A percentile compares a stretch with the other conserved stretches of the same genome.
Evolutionary conservation across 192 early-diverging fungal species (phyloP).

Genomic region (Coemansia asiatica): DNA sequence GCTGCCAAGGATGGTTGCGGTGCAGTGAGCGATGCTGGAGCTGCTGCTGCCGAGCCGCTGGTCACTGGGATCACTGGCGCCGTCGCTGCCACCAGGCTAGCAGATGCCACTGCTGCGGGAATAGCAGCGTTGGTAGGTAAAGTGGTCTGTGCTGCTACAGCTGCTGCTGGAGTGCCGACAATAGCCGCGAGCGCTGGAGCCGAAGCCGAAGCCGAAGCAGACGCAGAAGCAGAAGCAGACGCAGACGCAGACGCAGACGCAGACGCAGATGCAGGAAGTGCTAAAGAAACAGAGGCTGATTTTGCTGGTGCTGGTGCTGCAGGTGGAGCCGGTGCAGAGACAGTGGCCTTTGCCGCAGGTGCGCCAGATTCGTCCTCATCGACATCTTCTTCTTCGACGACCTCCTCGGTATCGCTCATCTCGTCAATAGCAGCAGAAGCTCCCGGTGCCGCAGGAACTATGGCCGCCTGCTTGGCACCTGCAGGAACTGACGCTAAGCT

Average conservation of each 20-base stretch:
- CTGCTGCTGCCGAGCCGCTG: background rate
- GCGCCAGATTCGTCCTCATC: constrained; percentile 13
- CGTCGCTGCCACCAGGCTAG: background rate
- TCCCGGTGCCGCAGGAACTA: background rate
- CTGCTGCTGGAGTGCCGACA: background rate
- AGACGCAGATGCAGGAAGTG: background rate
- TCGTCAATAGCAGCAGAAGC: background rate
- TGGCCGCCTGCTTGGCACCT: background rate
- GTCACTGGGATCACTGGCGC: background rate
- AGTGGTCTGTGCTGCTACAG: background rate
- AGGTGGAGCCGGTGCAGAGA: background rate
- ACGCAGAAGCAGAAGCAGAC: background rate
- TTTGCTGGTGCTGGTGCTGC: constrained; percentile 2
- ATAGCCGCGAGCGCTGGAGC: background rate
- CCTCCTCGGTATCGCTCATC: background rate
- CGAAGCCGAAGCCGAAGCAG: background rate
- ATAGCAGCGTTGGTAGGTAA: background rate
- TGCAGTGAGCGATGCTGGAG: background rate
- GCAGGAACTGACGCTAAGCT: constrained; percentile 3
- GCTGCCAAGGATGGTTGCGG: background rate
- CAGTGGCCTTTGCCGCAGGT: background rate
- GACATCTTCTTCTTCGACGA: constrained; percentile 30
- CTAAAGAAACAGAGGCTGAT: background rate
- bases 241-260: background rate
- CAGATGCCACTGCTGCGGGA: background rate